Base-by-base conservation (phyloP, 139 green algal genomes). In the Coelastrella sp. region DNA sequence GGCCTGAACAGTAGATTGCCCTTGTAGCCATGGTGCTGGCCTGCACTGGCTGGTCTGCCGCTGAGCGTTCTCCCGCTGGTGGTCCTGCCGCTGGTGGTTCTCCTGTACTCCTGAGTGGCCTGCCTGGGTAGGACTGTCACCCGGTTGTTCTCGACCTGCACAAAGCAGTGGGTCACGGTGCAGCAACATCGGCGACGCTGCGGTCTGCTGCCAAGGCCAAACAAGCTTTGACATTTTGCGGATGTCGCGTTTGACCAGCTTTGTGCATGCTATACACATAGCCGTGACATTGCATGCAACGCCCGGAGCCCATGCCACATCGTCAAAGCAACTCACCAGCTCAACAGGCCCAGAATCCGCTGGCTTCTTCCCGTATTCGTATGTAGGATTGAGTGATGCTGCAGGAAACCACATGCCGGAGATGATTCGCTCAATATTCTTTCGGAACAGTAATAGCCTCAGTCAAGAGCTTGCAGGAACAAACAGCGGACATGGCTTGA, bases 331-430 rank as follows among this genome's bases (percentile, higher is more conserved):
- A 76, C 68, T 83, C 73, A 89, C 85, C 85, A 71, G 58, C n/a
- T 90, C 71, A 16, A 61, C 58, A 20, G 22, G 60, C 16, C 13
- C 73, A 17, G 85, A 20, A 60, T 84, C 75, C 6, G 87, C 64
- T 8, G 89, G 20, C 3, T 89, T 84, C 85, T 95, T 94, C 56
- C 93, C 94, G 60, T 95, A 96, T 4, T 78, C 90, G 81, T 96
- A 96, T 0, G 92, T 96, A 11, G 94, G 94, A 60, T 96, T 96
- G 2, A 96, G 59, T 7, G 93, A 90, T 16, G 90, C 94, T 96
- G 68, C 68, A 68, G 14, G 16, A 19, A 57, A 80, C 32, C 54
- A 74, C 64, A 8, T 3, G 20, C 32, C 32, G 32, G 32, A 47
- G 32, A 47, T 47, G 32, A 47, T 47, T 47, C 32, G 32, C 32